Conservation (phyloP, 257 asterid species). For the Solanum habrochaites region DNA sequence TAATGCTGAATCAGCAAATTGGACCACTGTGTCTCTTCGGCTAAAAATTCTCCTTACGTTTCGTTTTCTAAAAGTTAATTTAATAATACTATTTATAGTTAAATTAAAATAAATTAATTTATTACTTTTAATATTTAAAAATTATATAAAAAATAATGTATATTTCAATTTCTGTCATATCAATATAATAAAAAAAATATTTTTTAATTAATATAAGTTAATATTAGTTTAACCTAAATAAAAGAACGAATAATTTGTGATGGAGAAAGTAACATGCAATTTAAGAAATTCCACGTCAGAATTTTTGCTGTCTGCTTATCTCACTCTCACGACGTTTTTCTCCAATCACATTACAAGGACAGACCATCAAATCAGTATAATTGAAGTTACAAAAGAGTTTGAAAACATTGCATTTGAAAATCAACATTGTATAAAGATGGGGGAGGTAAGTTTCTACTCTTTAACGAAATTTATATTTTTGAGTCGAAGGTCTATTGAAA, state of each 20-base stretch:
- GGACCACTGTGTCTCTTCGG: background rate
- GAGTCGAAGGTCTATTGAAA: background rate
- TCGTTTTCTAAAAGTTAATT: accelerated
- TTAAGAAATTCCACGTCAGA: background rate
- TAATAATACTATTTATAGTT: accelerated
- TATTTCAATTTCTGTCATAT: accelerated
- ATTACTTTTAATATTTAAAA: background rate
- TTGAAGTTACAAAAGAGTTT: background rate
- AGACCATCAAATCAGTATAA: background rate
- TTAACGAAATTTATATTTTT: background rate
- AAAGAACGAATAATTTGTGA: background rate
- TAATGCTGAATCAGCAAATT: background rate
- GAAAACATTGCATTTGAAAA: background rate
- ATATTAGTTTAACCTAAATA: background rate
- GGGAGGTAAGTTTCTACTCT: background rate
- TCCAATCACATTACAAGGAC: background rate
- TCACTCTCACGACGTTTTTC: background rate
- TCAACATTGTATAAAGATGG: background rate
- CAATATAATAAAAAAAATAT: background rate
- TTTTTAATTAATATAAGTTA: background rate
- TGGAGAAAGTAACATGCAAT: background rate
- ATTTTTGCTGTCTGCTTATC: background rate
- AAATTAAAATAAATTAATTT: background rate
- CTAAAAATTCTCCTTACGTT: background rate
- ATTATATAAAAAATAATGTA: background rate